Evolutionary conservation across 2,329 filamentous ascomycete genomes (phyloP).

Genomic region (Tolypocladium capitatum): DNA sequence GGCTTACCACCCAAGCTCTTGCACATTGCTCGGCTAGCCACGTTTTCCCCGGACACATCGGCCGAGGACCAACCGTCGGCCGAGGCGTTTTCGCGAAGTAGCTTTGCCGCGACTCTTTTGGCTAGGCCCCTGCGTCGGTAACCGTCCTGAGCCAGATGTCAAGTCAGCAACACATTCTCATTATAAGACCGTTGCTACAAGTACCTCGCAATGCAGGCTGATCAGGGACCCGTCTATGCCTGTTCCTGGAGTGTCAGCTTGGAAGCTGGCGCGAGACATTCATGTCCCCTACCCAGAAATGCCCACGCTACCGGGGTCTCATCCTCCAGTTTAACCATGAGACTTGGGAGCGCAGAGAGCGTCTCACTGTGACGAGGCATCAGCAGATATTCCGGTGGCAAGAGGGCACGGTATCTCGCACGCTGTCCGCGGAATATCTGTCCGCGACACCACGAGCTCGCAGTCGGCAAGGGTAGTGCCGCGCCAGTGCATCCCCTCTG

Average conservation of each 20-base stretch:
- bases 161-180: not conserved
- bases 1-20: conserved; percentile 43
- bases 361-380: conserved; percentile 20
- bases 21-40: conserved; percentile 48
- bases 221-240: conserved; percentile 49
- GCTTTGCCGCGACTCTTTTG: conserved; percentile 43
- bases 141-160: conserved; percentile 20
- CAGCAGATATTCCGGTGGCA: not conserved
- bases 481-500: conserved; percentile 42
- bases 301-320: conserved; percentile 49
- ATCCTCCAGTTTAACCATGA: conserved; percentile 30
- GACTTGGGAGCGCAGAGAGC: conserved; percentile 30
- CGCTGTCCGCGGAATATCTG: conserved; percentile 42
- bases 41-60: conserved; percentile 50
- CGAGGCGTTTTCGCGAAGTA: conserved; percentile 37
- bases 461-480: conserved; percentile 38
- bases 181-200: not conserved
- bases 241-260: conserved; percentile 7
- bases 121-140: conserved; percentile 51
- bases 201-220: conserved; percentile 45
- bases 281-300: conserved; percentile 31
- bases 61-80: conserved; percentile 43
- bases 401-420: conserved; percentile 10
- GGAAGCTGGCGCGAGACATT: not conserved
- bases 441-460: conserved; percentile 38